phyloP scores from a whole-genome alignment of 202 grass and related monocot genomes.

The Bolboschoenoplectus hybrid region DNA sequence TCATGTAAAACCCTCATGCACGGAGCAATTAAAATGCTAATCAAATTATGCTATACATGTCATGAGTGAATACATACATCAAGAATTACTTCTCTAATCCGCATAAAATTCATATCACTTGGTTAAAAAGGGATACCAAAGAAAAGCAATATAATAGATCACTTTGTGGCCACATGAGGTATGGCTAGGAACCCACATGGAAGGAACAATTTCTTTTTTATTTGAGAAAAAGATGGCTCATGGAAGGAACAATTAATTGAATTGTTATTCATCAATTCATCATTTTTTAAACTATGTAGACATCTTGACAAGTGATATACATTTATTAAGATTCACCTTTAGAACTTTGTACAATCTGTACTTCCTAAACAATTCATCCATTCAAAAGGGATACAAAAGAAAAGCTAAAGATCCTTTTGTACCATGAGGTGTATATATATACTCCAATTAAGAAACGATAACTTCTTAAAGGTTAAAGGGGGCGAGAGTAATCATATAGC shows the following conservation, averaged over 20 bases:
- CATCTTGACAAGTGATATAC: not conserved
- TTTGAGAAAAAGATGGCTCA: no score
- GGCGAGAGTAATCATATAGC: not conserved
- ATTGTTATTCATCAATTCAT: no score
- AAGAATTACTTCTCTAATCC: not conserved
- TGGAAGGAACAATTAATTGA: not conserved
- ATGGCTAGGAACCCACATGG: not conserved
- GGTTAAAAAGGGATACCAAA: not conserved
- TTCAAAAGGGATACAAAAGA: not conserved
- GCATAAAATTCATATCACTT: not conserved
- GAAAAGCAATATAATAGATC: not conserved
- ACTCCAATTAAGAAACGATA: not conserved
- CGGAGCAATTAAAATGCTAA: not conserved
- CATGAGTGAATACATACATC: not conserved
- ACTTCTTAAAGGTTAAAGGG: not conserved
- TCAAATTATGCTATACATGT: not conserved
- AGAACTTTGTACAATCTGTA: not conserved
- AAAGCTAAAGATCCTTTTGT: not conserved
- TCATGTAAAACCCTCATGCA: not conserved
- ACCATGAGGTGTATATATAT: not conserved
- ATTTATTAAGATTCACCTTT: conserved; percentile 8
- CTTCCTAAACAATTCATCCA: not conserved
- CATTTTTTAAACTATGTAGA: not conserved
- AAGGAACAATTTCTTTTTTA: not conserved
- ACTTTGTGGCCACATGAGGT: not conserved